These are phyloP conservation scores for Omphalotus guepiniiformis DNA, from an alignment of 768 basidiomycete species.

Conservation along the genomic window DNA sequence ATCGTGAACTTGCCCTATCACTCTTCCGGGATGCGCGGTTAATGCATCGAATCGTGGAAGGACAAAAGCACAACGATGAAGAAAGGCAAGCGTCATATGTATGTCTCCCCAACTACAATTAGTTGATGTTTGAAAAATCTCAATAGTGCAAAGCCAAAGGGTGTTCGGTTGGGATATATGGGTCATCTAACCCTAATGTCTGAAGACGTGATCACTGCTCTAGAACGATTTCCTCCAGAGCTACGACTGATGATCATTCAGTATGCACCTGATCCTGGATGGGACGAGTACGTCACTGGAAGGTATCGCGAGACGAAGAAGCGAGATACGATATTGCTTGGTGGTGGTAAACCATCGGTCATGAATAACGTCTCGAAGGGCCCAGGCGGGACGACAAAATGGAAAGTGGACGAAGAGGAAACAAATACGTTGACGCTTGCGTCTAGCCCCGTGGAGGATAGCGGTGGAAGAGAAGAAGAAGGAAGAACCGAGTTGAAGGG, in stretches of 20 bases:
- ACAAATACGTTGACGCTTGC: slow-evolving; percentile 12
- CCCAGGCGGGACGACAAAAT: slow-evolving; percentile 44
- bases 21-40: slow-evolving; percentile 85
- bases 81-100: slow-evolving; percentile 57
- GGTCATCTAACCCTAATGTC: slow-evolving; percentile 93
- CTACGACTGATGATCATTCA: slow-evolving; percentile 54
- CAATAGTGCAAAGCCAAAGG: slow-evolving; percentile 62
- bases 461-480: slow-evolving; percentile 12
- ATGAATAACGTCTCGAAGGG: background rate
- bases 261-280: slow-evolving; percentile 68
- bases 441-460: slow-evolving; percentile 4
- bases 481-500: slow-evolving; percentile 34
- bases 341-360: slow-evolving; percentile 78
- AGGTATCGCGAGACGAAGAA: slow-evolving; percentile 83
- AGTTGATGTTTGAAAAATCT: background rate
- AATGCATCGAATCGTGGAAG: slow-evolving; percentile 83
- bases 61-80: slow-evolving; percentile 73
- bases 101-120: slow-evolving; percentile 5
- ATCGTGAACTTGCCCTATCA: slow-evolving; percentile 77
- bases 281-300: slow-evolving; percentile 88
- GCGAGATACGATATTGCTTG: slow-evolving; percentile 73
- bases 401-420: slow-evolving; percentile 15
- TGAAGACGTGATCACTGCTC: slow-evolving; percentile 88
- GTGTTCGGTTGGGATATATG: slow-evolving; percentile 90
- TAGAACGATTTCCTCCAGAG: slow-evolving; percentile 84